phyloP scores from a whole-genome alignment of 257 asterid species.

The Solanum neorickii region DNA sequence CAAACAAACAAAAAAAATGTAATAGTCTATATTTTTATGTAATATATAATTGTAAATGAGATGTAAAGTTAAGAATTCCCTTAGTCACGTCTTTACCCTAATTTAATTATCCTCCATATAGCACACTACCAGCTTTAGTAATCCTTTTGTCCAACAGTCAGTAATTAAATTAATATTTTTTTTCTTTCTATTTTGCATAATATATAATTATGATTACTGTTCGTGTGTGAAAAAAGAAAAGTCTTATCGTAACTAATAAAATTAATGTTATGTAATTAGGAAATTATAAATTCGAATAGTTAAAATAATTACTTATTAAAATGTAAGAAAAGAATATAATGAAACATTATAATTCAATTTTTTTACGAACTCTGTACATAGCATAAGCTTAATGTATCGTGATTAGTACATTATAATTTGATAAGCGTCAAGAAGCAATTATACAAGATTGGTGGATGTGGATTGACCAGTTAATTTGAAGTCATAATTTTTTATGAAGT shows the following conservation, averaged over 20 bases:
- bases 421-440: neutral
- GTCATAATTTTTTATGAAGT: neutral
- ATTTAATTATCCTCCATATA: neutral
- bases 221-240: neutral
- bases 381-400: accelerated
- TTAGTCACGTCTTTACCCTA: conserved; percentile 23
- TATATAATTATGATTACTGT: neutral
- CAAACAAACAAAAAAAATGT: neutral
- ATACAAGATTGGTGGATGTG: neutral
- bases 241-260: neutral
- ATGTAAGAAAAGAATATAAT: neutral
- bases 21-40: conserved; percentile 13
- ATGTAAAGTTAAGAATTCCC: conserved; percentile 35
- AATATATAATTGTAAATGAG: conserved; percentile 18
- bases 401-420: neutral
- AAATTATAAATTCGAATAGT: accelerated
- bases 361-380: too few relatives aligned
- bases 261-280: accelerated
- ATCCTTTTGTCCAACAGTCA: neutral
- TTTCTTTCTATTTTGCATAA: neutral
- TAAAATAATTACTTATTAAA: too few relatives aligned
- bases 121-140: neutral
- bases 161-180: neutral
- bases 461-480: neutral
- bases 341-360: accelerated